These are phyloP conservation scores for Aspergillus kassunensis DNA, from an alignment of 495 filamentous ascomycete species.

Conservation along the genomic window DNA sequence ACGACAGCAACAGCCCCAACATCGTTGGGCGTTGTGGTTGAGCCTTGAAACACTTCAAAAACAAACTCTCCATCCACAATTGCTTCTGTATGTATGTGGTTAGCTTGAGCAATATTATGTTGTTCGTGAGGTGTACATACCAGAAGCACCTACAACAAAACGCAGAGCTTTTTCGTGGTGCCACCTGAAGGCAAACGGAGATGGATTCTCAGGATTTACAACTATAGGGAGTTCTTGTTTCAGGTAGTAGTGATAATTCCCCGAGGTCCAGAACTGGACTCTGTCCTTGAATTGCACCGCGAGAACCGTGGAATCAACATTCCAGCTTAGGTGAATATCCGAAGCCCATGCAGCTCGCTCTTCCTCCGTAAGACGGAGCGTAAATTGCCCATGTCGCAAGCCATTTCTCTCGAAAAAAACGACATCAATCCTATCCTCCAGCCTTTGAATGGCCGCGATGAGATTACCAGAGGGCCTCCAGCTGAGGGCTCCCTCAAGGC, in stretches of 20 bases:
- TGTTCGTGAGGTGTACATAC: constrained; percentile 22
- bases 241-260: constrained; percentile 98
- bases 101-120: background rate
- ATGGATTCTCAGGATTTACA: constrained; percentile 19
- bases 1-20: constrained; percentile 81
- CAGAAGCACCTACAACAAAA: constrained; percentile 48
- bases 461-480: constrained; percentile 91
- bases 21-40: constrained; percentile 68
- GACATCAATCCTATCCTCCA: constrained; percentile 67
- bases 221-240: constrained; percentile 75
- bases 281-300: constrained; percentile 72
- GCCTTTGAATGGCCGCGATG: constrained; percentile 75
- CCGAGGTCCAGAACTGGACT: constrained; percentile 92
- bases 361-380: constrained; percentile 60
- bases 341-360: constrained; percentile 52
- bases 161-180: constrained; percentile 78
- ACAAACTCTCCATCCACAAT: constrained; percentile 65
- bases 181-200: constrained; percentile 56
- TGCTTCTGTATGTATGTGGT: constrained; percentile 22
- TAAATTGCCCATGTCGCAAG: constrained; percentile 87
- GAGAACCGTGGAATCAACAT: constrained; percentile 83
- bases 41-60: constrained; percentile 62
- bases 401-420: constrained; percentile 98
- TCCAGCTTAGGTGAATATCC: constrained; percentile 73
- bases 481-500: constrained; percentile 77